Base-by-base conservation (phyloP, 768 basidiomycete genomes). In the Mycena belliarum region DNA sequence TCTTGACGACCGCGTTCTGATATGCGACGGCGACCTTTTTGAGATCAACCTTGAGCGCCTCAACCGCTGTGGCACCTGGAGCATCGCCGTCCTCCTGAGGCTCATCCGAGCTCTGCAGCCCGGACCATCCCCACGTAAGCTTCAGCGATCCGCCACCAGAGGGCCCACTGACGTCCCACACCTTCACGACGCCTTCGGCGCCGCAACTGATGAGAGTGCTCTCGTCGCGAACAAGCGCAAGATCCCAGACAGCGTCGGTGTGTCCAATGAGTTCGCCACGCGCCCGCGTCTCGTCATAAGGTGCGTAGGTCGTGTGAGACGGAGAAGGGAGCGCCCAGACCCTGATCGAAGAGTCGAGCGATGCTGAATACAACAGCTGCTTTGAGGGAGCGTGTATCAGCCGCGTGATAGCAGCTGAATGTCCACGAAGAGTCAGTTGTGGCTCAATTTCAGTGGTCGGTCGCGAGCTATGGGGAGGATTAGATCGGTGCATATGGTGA, bases 211-310 rank as follows among this genome's bases (percentile, higher is more conserved):
- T 91, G 40, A 98, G 80, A 9, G 89, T 87, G 55, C 83, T 85
- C 70, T 93, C 90, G 60, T 91, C 89, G 52, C 91, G 82, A 25
- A 93, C 83, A 21, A 96, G 82, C 11, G 91, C 88, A 49, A 98
- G 76, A 69, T 95, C 97, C 97, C 97, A 99, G 24, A 98, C 90
- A 6, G 93, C 93, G 69, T 99, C 95, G 6, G 93, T 93, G 70
- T 97, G 93, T 4, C 95, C 94, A 28, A 95, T 86, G 26, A 98
- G 81, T 63, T 89, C 87, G 32, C 89, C 89, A 35, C 89, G 82
- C 26, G 85, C 80, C 5, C 88, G 81, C 0, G 85, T 86, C 47
- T 90, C 82, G 65, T 98, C 95, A 70, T 91, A 94, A 0, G 94
- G 88, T 1, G 91, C 90, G 72, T 98, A 99, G 16, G 95, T 93